Evolutionary conservation across 441 rosid genomes (phyloP).

Genomic region (Francoa sonchifolia): DNA sequence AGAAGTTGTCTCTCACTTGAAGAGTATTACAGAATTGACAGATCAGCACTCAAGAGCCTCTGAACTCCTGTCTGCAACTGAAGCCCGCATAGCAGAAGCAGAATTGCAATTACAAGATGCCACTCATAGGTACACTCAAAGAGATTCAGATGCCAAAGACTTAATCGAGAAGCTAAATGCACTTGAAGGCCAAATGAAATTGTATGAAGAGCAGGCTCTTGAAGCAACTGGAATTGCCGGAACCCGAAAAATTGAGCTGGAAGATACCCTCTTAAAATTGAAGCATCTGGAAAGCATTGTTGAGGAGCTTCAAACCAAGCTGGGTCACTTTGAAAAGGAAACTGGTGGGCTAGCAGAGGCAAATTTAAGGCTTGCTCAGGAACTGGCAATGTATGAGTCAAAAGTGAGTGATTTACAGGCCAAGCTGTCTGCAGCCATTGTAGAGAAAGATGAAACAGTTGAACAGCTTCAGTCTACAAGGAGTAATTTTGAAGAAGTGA

Average conservation of each 20-base stretch:
- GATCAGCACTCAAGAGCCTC: slow-evolving; percentile 43
- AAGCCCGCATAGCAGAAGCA: slow-evolving; percentile 25
- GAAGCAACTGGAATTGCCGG: slow-evolving; percentile 49
- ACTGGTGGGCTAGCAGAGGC: slow-evolving; percentile 62
- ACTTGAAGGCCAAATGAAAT: slow-evolving; percentile 43
- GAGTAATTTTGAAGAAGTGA: slow-evolving; percentile 48
- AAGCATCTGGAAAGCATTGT: slow-evolving; percentile 47
- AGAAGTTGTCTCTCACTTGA: slow-evolving; percentile 38
- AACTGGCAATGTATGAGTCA: slow-evolving; percentile 50
- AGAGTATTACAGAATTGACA: slow-evolving; percentile 33
- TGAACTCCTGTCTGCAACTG: slow-evolving; percentile 39
- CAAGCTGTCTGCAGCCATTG: slow-evolving; percentile 31
- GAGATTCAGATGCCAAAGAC: slow-evolving; percentile 40
- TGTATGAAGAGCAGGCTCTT: slow-evolving; percentile 34
- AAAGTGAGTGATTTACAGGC: slow-evolving; percentile 45
- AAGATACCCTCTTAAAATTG: slow-evolving; percentile 39
- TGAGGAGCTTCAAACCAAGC: slow-evolving; percentile 51
- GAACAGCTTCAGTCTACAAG: slow-evolving; percentile 55
- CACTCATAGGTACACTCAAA: slow-evolving; percentile 27
- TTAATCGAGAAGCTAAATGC: slow-evolving; percentile 47
- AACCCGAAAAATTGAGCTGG: slow-evolving; percentile 46
- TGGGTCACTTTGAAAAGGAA: slow-evolving; percentile 51
- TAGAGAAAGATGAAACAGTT: slow-evolving; percentile 49
- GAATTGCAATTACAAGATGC: slow-evolving; percentile 48
- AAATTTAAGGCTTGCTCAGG: slow-evolving; percentile 65